Conservation (phyloP, 352 stramenopile genomes). For the Globisporangium echinulatum region DNA sequence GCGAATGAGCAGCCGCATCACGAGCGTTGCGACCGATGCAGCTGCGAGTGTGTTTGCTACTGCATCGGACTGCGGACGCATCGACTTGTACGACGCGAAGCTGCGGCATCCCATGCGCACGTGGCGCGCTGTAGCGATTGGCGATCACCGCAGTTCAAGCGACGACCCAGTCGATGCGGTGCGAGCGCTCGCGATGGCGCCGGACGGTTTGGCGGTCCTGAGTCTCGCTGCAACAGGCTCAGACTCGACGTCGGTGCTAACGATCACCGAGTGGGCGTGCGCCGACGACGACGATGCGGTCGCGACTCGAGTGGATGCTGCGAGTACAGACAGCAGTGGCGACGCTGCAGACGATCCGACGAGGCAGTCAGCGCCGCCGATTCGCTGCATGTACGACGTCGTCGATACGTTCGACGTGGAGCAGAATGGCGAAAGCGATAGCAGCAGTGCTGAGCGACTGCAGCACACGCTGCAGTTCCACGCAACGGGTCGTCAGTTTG, state of each 20-base stretch:
- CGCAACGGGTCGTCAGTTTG: constrained; percentile 2
- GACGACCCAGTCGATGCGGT: background rate
- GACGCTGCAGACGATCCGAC: background rate
- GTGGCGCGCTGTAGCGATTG: background rate
- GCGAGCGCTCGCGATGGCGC: constrained; percentile 7
- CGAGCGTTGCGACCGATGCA: constrained; percentile 5
- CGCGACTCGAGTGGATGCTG: background rate
- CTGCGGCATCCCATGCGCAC: constrained; percentile 8
- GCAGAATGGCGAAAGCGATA: background rate
- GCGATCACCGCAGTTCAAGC: background rate
- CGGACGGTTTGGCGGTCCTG: constrained; percentile 6
- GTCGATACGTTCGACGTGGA: too few species aligned
- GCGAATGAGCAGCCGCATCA: background rate
- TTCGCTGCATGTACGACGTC: constrained; percentile 4
- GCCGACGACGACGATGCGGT: constrained; percentile 6
- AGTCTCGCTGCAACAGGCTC: background rate
- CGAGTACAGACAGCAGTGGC: constrained; percentile 12
- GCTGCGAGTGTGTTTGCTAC: constrained; percentile 5
- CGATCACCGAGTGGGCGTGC: constrained; percentile 10
- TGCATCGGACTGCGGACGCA: background rate
- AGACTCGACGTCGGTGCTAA: background rate
- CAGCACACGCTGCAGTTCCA: constrained; percentile 7
- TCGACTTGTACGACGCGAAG: constrained; percentile 11
- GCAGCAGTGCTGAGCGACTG: background rate
- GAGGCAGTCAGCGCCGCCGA: background rate